Evolutionary conservation across 2,329 filamentous ascomycete species (phyloP).

Genomic region (Tolypocladium paradoxum): DNA sequence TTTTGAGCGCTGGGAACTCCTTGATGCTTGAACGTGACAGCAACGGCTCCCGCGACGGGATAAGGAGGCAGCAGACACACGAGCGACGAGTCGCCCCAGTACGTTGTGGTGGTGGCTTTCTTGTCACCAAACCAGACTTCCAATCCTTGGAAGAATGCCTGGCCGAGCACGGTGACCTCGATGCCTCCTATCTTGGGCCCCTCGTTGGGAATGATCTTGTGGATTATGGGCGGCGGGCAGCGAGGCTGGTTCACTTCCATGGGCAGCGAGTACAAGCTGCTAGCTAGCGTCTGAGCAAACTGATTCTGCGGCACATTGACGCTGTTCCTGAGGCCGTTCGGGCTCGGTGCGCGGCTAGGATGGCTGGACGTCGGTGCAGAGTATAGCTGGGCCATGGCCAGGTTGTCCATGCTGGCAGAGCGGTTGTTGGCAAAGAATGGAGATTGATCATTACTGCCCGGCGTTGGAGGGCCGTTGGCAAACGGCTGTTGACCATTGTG

Average conservation of each 20-base stretch:
- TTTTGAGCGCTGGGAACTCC: slow-evolving; percentile 26
- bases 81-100: slow-evolving; percentile 69
- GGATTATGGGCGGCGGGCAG: slow-evolving; percentile 49
- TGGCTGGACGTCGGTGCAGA: slow-evolving; percentile 64
- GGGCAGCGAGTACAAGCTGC: slow-evolving; percentile 39
- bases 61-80: slow-evolving; percentile 70
- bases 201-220: slow-evolving; percentile 74
- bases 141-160: slow-evolving; percentile 63
- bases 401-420: slow-evolving; percentile 53
- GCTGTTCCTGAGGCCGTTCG: slow-evolving; percentile 41
- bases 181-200: slow-evolving; percentile 75
- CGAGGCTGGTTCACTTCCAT: slow-evolving; percentile 38
- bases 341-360: slow-evolving; percentile 69
- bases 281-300: slow-evolving; percentile 35
- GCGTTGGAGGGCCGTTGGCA: slow-evolving; percentile 52
- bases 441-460: slow-evolving; percentile 51
- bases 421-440: slow-evolving; percentile 46
- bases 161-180: slow-evolving; percentile 77
- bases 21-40: slow-evolving; percentile 56
- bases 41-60: slow-evolving; percentile 54
- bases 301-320: slow-evolving; percentile 31
- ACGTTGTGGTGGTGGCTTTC: slow-evolving; percentile 60
- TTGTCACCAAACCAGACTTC: slow-evolving; percentile 74
- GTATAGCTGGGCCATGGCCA: slow-evolving; percentile 53
- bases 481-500: slow-evolving; percentile 30